Percentiles rank a stretch among this genome's conserved stretches.
These are phyloP conservation scores for Yamadazyma blattariae DNA, from an alignment of 1,139 yeast genomes.

Conservation along the genomic window DNA sequence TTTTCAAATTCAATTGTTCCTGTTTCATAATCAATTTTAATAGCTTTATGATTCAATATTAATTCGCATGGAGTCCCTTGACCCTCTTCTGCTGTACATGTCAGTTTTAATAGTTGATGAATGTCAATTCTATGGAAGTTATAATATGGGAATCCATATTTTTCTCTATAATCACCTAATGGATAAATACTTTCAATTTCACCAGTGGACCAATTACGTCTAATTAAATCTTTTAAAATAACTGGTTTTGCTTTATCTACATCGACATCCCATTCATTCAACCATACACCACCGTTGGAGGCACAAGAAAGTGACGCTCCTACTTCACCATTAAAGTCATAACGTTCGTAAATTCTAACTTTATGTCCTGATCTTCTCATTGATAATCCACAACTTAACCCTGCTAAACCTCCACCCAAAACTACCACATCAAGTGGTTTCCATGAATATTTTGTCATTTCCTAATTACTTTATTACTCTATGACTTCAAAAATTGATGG, in stretches of 20 bases:
- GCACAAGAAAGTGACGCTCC: slow-evolving; percentile 29
- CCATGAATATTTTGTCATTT: slow-evolving; percentile 11
- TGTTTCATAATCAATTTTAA: slow-evolving; percentile 19
- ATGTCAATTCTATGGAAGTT: slow-evolving; percentile 22
- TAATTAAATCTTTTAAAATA: slow-evolving; percentile 15
- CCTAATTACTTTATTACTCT: too few species aligned
- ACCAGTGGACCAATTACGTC: slow-evolving; percentile 24
- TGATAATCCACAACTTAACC: slow-evolving; percentile 33
- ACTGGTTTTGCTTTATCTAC: slow-evolving; percentile 23
- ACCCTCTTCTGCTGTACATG: slow-evolving; percentile 13
- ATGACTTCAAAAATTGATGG: too few species aligned
- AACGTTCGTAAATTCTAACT: slow-evolving; percentile 30
- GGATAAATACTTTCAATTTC: slow-evolving; percentile 10
- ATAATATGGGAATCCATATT: slow-evolving; percentile 19
- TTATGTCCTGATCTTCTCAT: slow-evolving; percentile 29
- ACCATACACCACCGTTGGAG: slow-evolving; percentile 14
- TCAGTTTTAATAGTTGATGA: slow-evolving; percentile 19
- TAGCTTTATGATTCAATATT: slow-evolving; percentile 20
- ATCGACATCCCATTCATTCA: slow-evolving; percentile 17
- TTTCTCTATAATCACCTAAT: slow-evolving; percentile 22
- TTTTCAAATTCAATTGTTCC: slow-evolving; percentile 19
- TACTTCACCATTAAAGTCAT: slow-evolving; percentile 32
- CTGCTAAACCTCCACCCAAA: slow-evolving; percentile 40
- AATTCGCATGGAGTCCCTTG: slow-evolving; percentile 19
- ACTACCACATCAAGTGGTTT: slow-evolving; percentile 18